Evolutionary conservation across 768 basidiomycete species (phyloP).

Genomic region (Rhodotorula taiwanensis): DNA sequence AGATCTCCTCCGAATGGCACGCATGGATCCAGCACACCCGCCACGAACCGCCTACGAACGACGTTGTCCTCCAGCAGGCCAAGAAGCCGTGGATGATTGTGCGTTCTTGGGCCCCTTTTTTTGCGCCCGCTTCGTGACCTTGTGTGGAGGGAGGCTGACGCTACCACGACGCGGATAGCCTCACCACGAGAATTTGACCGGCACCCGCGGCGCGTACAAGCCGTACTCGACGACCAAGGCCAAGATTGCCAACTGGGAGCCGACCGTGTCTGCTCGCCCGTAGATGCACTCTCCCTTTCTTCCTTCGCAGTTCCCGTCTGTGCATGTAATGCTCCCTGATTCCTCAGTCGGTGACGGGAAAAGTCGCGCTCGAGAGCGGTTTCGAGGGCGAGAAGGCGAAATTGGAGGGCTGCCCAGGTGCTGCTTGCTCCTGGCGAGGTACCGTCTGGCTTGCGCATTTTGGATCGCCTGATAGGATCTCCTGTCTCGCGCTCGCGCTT

Average conservation of each 20-base stretch:
- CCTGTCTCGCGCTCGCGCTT: too few species aligned
- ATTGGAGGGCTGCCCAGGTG: too few species aligned
- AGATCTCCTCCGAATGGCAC: slow-evolving; percentile 95
- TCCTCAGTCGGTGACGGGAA: slow-evolving; percentile 11
- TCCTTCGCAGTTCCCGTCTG: neutral
- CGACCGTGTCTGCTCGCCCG: slow-evolving; percentile 51
- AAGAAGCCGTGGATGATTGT: slow-evolving; percentile 80
- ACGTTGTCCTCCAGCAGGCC: slow-evolving; percentile 60
- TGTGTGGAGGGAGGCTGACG: too few species aligned
- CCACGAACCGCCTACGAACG: slow-evolving; percentile 67
- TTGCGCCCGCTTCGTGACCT: too few species aligned
- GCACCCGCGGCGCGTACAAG: slow-evolving; percentile 82
- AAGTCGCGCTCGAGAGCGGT: slow-evolving; percentile 55
- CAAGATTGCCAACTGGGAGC: slow-evolving; percentile 78
- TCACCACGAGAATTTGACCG: slow-evolving; percentile 82
- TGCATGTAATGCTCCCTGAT: neutral
- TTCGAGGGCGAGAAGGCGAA: slow-evolving; percentile 45
- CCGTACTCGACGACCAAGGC: slow-evolving; percentile 79
- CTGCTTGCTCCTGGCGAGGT: too few species aligned
- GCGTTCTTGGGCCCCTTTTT: slow-evolving; percentile 43
- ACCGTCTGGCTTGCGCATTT: too few species aligned
- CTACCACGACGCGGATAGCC: slow-evolving; percentile 50
- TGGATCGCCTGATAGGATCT: too few species aligned
- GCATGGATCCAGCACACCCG: slow-evolving; percentile 90
- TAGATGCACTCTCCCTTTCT: neutral